A percentile compares a stretch with the other conserved stretches of the same genome.
Evolutionary conservation across 805 yeast species (phyloP).

Genomic region (Lipomyces spencermartinsiae): DNA sequence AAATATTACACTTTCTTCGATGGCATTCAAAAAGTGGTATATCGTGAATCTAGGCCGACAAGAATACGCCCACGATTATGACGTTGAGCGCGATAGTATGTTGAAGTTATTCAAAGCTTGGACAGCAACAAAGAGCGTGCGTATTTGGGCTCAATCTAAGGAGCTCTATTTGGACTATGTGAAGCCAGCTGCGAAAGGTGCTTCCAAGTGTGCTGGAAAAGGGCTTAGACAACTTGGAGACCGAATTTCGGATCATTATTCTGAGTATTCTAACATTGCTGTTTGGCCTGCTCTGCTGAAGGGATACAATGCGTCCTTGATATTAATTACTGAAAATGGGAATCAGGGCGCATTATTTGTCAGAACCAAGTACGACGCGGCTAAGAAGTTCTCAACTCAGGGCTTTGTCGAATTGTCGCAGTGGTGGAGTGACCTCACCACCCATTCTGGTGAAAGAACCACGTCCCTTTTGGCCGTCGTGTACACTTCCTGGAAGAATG

Average conservation of each 20-base stretch:
- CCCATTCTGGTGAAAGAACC: neutral
- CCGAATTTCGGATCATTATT: neutral
- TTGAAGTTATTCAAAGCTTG: neutral
- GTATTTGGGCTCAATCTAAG: neutral
- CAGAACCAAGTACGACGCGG: neutral
- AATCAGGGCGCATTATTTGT: constrained; percentile 2
- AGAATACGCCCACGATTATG: neutral
- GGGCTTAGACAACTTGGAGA: neutral
- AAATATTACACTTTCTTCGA: constrained; percentile 22
- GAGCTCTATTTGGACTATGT: neutral
- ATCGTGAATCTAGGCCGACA: neutral
- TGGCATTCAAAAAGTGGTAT: constrained; percentile 17
- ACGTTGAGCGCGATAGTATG: neutral
- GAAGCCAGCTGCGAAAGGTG: neutral
- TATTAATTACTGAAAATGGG: neutral
- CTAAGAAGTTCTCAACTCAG: neutral
- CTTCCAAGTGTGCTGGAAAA: neutral
- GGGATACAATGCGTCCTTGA: neutral
- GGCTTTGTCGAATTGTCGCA: neutral
- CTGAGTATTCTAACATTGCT: neutral
- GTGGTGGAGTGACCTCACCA: neutral
- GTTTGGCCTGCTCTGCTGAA: neutral
- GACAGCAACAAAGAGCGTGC: neutral
- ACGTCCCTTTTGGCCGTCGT: neutral
- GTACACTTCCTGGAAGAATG: neutral